phyloP scores from a whole-genome alignment of 116 monocot genomes.

The Trichopus zeylanicus region DNA sequence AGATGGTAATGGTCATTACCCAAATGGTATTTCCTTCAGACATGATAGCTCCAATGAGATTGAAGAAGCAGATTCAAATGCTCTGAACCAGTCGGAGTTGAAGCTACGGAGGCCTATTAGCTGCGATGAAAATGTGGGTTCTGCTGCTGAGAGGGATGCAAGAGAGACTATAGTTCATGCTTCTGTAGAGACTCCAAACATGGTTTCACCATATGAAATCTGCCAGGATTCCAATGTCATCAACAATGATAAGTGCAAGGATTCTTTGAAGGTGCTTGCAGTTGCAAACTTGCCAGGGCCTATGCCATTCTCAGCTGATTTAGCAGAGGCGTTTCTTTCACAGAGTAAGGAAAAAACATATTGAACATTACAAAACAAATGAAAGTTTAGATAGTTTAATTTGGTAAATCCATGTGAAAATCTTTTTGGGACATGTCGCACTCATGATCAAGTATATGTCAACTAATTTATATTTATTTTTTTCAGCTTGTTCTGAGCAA shows the following conservation, averaged over 20 bases:
- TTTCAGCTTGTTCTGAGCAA: too few species aligned
- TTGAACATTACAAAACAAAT: too few species aligned
- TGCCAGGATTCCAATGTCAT: slow-evolving; percentile 1
- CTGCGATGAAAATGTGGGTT: too few species aligned
- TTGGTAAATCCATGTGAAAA: too few species aligned
- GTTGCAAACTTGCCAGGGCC: slow-evolving; percentile 6
- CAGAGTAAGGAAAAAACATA: slow-evolving; percentile 32
- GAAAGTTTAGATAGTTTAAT: too few species aligned
- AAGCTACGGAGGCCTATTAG: slow-evolving; percentile 21
- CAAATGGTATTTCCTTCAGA: background rate
- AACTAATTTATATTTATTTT: too few species aligned
- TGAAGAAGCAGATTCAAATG: slow-evolving; percentile 1
- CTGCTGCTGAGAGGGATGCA: slow-evolving; percentile 7
- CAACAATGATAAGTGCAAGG: background rate
- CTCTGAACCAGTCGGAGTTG: background rate
- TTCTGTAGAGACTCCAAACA: background rate
- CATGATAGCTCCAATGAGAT: slow-evolving; percentile 7
- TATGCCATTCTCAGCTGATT: slow-evolving; percentile 36
- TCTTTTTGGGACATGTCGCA: too few species aligned
- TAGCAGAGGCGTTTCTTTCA: slow-evolving; percentile 47
- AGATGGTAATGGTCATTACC: slow-evolving; percentile 4
- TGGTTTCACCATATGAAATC: background rate
- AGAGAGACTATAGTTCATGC: background rate
- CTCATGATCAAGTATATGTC: too few species aligned
- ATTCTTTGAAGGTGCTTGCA: background rate